These are phyloP conservation scores for Xanthoparmelia taractica DNA, from an alignment of 495 filamentous ascomycete genomes.

Conservation along the genomic window DNA sequence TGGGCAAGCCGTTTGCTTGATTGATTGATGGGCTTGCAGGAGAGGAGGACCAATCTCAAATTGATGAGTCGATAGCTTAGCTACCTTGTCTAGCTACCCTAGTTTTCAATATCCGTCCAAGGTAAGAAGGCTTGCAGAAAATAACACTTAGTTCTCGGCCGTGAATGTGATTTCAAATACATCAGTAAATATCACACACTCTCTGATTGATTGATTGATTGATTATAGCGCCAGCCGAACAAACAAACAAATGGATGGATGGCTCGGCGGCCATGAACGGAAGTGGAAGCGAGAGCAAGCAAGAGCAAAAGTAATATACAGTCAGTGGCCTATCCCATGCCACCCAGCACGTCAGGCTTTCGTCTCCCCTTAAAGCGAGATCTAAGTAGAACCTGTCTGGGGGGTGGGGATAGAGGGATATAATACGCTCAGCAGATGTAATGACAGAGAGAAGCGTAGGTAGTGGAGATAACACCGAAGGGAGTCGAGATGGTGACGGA, in stretches of 20 bases:
- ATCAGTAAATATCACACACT: too few relatives aligned
- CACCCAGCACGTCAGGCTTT: neutral
- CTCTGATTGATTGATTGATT: neutral
- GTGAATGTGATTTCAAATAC: slow-evolving; percentile 1
- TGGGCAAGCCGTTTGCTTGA: too few relatives aligned
- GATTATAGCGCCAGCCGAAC: neutral
- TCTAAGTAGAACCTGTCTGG: too few relatives aligned
- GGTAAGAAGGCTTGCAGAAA: neutral
- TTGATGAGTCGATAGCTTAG: neutral
- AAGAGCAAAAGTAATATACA: neutral
- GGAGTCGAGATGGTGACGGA: neutral
- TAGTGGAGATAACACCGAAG: neutral
- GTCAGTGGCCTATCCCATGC: neutral
- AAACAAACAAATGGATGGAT: too few relatives aligned
- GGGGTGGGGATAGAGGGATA: neutral
- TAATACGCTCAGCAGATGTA: neutral
- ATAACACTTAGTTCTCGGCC: neutral
- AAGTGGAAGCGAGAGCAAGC: neutral
- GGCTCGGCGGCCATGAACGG: neutral
- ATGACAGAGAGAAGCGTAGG: neutral
- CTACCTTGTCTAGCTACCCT: neutral
- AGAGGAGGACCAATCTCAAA: too few relatives aligned
- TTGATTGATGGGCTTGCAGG: neutral
- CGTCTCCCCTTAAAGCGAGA: neutral
- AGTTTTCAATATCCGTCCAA: neutral